phyloP scores from a whole-genome alignment of 2,329 filamentous ascomycete genomes.

The Lasiodiplodia sp. region DNA sequence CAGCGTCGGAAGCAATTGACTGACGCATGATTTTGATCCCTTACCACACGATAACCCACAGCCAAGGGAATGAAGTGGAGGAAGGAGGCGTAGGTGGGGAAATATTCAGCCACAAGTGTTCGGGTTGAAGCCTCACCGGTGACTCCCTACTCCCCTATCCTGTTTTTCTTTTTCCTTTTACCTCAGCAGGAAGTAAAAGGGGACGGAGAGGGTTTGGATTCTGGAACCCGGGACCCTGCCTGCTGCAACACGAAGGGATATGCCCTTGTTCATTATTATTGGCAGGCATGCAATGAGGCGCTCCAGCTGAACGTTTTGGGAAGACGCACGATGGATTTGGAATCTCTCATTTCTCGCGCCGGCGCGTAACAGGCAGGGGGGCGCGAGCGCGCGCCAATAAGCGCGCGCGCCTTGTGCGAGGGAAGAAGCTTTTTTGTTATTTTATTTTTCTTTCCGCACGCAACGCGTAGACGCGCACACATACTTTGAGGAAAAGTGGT shows the following conservation, averaged over 20 bases:
- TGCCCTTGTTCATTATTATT: constrained; percentile 15
- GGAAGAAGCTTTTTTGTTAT: constrained; percentile 7
- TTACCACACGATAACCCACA: not conserved
- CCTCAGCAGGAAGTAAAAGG: constrained; percentile 8
- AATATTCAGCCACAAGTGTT: constrained; percentile 8
- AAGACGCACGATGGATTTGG: constrained; percentile 17
- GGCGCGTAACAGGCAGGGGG: constrained; percentile 10
- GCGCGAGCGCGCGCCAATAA: not conserved
- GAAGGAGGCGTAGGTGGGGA: not conserved
- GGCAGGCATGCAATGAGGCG: constrained; percentile 13
- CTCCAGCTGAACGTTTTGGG: constrained; percentile 18
- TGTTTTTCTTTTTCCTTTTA: not conserved
- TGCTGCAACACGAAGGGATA: constrained; percentile 15
- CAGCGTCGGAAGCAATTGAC: not conserved
- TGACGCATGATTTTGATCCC: constrained; percentile 4
- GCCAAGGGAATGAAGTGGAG: constrained; percentile 1
- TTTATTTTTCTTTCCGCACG: not conserved
- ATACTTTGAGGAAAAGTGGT: not conserved
- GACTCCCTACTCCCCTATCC: not conserved
- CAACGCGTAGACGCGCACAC: not conserved
- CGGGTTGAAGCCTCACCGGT: not conserved
- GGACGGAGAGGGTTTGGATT: not conserved
- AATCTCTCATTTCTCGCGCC: constrained; percentile 23
- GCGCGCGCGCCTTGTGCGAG: not conserved
- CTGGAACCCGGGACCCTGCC: not conserved